Evolutionary conservation across 441 rosid genomes (phyloP), one percentile per base, ranked within the genome.

Genomic region (Euphorbia schlechtendalii): DNA sequence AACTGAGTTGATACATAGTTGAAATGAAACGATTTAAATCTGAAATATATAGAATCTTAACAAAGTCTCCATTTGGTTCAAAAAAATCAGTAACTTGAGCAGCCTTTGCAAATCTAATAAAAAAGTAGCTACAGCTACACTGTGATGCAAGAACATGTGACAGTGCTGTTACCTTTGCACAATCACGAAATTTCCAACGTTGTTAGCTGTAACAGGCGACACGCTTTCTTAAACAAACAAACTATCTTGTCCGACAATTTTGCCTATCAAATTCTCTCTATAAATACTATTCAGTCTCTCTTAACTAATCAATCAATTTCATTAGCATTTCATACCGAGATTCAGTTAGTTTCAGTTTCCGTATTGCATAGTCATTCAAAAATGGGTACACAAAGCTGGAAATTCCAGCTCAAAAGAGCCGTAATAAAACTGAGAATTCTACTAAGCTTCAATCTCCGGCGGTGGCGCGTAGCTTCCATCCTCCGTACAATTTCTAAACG

Each of bases 361-460:
- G n/a, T n/a, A n/a, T n/a, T n/a, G n/a, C n/a, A n/a, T n/a, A n/a
- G n/a, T n/a, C n/a, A n/a, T n/a, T n/a, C n/a, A n/a, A 57, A n/a
- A 32, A 81, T 78, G 79, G 71, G 66, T 7, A 46, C 52, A 63
- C 51, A 56, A 38, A 65, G 56, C 18, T 56, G 76, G 78, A 63
- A 73, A 4, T 22, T 77, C 38, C 63, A 75, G 5, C 66, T 83
- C 15, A 86, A 77, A 78, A 77, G 60, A 62, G 76, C 79, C 1
- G 70, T 81, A 67, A 81, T 75, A 80, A 81, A 79, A 74, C 22
- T 82, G 3, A 71, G 68, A 12, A 72, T 75, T 21, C 63, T 86
- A 0, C 58, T 80, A 11, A 24, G 52, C 36, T 66, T 78, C 61
- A 76, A 64, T 60, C 17, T 25, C n/a, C 67, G 63, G 34, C 62